Evolutionary conservation across 257 asterid species (phyloP).

Genomic region (Mitragyna speciosa): DNA sequence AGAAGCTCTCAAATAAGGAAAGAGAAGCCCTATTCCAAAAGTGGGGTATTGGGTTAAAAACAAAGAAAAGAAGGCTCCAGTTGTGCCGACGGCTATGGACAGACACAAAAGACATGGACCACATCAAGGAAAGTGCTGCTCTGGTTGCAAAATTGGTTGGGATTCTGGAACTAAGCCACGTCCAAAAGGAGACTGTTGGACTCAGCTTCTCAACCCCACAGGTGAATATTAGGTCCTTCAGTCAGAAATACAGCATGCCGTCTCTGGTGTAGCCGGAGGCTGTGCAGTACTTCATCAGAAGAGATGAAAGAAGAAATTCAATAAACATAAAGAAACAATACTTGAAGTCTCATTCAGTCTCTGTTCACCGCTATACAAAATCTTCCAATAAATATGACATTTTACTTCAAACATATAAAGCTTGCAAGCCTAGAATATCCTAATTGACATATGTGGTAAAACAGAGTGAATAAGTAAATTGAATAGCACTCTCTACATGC

Average conservation of each 20-base stretch:
- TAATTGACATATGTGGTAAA: background rate
- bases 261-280: slow-evolving; percentile 35
- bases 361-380: background rate
- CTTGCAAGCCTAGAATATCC: background rate
- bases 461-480: no score
- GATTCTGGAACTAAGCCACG: slow-evolving; percentile 46
- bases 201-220: slow-evolving; percentile 64
- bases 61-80: slow-evolving; percentile 74
- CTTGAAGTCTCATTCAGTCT: background rate
- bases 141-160: slow-evolving; percentile 74
- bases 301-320: background rate
- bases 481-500: background rate
- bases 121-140: slow-evolving; percentile 64
- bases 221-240: slow-evolving; percentile 36
- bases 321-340: background rate
- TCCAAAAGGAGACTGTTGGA: slow-evolving; percentile 80
- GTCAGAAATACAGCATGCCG: slow-evolving; percentile 61
- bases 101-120: slow-evolving; percentile 61
- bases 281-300: slow-evolving; percentile 7
- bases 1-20: slow-evolving; percentile 59
- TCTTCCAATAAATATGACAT: background rate
- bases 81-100: slow-evolving; percentile 61
- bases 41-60: slow-evolving; percentile 67
- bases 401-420: background rate
- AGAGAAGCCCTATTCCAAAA: slow-evolving; percentile 59